phyloP scores from a whole-genome alignment of 2,329 filamentous ascomycete genomes.

The Periglandula ipomoeae region DNA sequence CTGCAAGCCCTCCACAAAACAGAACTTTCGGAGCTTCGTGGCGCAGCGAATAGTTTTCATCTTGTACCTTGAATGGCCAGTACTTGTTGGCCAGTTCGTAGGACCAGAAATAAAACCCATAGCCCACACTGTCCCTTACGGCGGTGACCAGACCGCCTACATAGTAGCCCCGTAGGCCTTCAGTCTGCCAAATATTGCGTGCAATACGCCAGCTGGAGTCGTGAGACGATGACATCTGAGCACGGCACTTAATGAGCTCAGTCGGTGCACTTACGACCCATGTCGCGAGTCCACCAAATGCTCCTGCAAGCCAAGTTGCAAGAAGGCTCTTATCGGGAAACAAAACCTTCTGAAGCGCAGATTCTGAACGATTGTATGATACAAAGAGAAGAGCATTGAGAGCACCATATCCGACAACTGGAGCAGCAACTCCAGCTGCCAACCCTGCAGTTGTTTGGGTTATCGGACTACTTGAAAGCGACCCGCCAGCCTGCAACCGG shows the following conservation, averaged over 20 bases:
- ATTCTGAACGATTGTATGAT: constrained; percentile 78
- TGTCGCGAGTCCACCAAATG: constrained; percentile 71
- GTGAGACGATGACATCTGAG: constrained; percentile 50
- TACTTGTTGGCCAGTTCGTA: constrained; percentile 67
- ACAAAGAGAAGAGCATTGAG: constrained; percentile 87
- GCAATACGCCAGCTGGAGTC: constrained; percentile 56
- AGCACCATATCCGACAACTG: constrained; percentile 81
- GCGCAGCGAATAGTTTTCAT: constrained; percentile 16
- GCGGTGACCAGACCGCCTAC: constrained; percentile 74
- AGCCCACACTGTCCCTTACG: constrained; percentile 79
- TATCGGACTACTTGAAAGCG: constrained; percentile 9
- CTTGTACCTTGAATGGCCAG: constrained; percentile 29
- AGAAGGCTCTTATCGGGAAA: constrained; percentile 38
- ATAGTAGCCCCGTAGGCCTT: constrained; percentile 65
- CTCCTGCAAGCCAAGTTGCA: constrained; percentile 72
- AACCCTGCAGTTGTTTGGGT: constrained; percentile 26
- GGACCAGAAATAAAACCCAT: constrained; percentile 95
- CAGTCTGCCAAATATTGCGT: constrained; percentile 45
- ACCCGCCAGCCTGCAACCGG: constrained; percentile 56
- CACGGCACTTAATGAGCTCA: constrained; percentile 82
- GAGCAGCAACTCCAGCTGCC: constrained; percentile 65
- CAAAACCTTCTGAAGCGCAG: constrained; percentile 12
- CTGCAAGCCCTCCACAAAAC: constrained; percentile 78
- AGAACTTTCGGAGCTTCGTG: constrained; percentile 55
- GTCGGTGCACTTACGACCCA: constrained; percentile 83